Base-by-base conservation (phyloP, 345 rosid species). In the Turritis glabra region DNA sequence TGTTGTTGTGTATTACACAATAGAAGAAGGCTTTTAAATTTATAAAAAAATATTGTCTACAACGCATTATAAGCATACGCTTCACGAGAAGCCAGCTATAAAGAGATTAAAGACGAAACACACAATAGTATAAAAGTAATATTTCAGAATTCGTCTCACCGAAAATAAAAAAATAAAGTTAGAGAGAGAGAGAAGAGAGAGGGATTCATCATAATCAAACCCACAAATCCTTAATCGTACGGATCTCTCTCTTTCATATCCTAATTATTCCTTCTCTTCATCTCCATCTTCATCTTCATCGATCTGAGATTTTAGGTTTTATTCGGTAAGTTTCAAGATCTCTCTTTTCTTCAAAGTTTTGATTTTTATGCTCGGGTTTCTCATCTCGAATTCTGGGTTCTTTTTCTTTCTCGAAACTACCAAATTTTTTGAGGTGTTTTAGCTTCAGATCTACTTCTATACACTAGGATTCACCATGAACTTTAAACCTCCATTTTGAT, bases 391-490 rank as follows among this genome's bases (percentile, higher is more conserved):
- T 68, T 69, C 50, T 69, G 62, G 43, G 26, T 54, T 56, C 62
- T 32, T 32, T 10, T 48, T 44, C 19, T 48, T 23, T 32, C 11
- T 41, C 13, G 13, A 5, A 32, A 48, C 2, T 59, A 48, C 30
- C 26, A n/a, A 58, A 3, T 2, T 12, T 29, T 18, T 7, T n/a
- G n/a, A 33, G 52, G 35, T 46, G 35, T 43, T 62, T 50, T 26
- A 71, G 67, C 80, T 77, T 30, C 72, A 77, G 80, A 77, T 77
- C 76, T 71, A 55, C 72, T 71, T 70, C 48, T 62, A 7, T 44
- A 15, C 14, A 30, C 11, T 64, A 14, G 0, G 63, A 53, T 63
- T 32, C 38, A 3, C 10, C 26, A 33, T 48, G 1, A 11, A 32
- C 5, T 3, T 15, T 22, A 15, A 17, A 3, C 17, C 17, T 13